Conservation (phyloP, 768 basidiomycete species). For the Sporobolomyces pararoseus region DNA sequence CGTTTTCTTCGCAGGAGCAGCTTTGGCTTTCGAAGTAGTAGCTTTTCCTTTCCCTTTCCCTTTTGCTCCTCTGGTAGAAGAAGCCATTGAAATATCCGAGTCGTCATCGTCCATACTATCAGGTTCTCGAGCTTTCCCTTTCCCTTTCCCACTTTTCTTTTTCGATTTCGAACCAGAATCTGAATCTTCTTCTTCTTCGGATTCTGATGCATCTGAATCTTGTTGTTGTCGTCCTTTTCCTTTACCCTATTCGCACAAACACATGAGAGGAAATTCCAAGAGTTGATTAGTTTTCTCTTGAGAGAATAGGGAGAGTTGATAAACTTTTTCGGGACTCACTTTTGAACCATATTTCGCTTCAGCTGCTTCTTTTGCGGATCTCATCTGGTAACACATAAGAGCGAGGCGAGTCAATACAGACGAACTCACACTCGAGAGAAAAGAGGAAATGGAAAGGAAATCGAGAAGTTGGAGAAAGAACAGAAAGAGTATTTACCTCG, state of each 20-base stretch:
- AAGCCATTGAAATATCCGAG: constrained; percentile 29
- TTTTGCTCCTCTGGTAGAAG: not conserved
- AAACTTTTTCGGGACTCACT: too few relatives aligned
- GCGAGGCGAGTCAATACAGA: too few relatives aligned
- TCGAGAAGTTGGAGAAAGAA: too few relatives aligned
- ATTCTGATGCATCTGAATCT: not conserved
- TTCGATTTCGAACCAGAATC: not conserved
- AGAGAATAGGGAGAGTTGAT: not conserved
- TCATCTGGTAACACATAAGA: constrained; percentile 39
- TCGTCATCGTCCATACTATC: constrained; percentile 36
- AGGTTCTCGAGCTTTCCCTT: constrained; percentile 18
- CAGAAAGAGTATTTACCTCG: constrained; percentile 43
- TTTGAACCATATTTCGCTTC: constrained; percentile 40
- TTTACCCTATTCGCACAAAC: constrained; percentile 25
- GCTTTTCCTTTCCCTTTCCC: constrained; percentile 20
- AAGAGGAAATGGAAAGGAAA: too few relatives aligned
- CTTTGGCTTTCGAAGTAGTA: constrained; percentile 18
- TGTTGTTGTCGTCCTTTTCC: constrained; percentile 22
- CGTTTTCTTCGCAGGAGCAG: constrained; percentile 10
- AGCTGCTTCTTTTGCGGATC: constrained; percentile 46
- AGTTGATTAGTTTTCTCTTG: too few relatives aligned
- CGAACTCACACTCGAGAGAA: too few relatives aligned
- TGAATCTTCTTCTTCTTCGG: not conserved
- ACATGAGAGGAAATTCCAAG: not conserved
- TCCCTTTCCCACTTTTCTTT: constrained; percentile 10